Conservation (phyloP, 176 grass and related monocot genomes). For the Carex kokanica region DNA sequence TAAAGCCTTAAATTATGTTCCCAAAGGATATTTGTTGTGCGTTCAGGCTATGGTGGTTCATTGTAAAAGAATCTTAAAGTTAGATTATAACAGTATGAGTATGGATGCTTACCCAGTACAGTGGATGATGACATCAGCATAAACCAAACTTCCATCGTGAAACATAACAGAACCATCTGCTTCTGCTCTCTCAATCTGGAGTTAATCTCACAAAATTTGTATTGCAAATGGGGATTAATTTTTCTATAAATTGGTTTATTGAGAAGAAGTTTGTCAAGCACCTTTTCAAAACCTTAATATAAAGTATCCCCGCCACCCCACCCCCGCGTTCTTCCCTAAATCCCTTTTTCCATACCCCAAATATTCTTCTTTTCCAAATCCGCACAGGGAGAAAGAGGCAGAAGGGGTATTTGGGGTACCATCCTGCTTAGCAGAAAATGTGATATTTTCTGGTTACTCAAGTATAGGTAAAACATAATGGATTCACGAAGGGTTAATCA, state of each 20-base stretch:
- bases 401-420: background rate
- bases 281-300: background rate
- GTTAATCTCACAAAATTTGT: conserved; percentile 13
- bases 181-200: conserved; percentile 51
- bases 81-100: background rate
- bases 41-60: background rate
- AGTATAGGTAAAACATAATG: background rate
- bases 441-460: background rate
- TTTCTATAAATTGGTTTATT: background rate
- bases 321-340: background rate
- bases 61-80: background rate
- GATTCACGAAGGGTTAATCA: background rate
- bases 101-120: conserved; percentile 45
- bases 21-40: background rate
- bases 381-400: conserved; percentile 4
- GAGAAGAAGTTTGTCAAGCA: background rate
- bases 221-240: background rate
- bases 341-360: background rate
- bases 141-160: conserved; percentile 38
- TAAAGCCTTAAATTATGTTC: background rate
- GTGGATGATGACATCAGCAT: conserved; percentile 49
- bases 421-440: background rate
- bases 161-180: conserved; percentile 48
- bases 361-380: background rate
- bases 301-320: background rate